Percentiles rank a stretch among this genome's conserved stretches.
These are phyloP conservation scores for Cyclocybe cylindracea DNA, from an alignment of 768 basidiomycete genomes.

Conservation along the genomic window DNA sequence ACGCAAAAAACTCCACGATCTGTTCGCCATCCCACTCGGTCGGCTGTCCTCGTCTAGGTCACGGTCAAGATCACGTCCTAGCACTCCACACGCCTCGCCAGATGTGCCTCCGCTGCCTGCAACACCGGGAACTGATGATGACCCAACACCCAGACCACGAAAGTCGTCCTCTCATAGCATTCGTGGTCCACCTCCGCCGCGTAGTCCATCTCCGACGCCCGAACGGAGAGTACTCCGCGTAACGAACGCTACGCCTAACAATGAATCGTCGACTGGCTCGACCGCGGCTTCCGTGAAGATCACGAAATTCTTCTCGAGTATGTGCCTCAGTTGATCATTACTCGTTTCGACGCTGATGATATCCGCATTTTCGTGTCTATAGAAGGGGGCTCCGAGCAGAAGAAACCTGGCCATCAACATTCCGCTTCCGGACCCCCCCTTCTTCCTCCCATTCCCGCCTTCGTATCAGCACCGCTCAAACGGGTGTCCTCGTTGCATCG, in stretches of 20 bases:
- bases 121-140: constrained; percentile 17
- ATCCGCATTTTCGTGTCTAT: constrained; percentile 1
- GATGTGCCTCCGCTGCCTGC: constrained; percentile 25
- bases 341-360: neutral
- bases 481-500: constrained; percentile 27
- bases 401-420: constrained; percentile 6
- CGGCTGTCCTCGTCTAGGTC: constrained; percentile 39
- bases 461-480: constrained; percentile 32
- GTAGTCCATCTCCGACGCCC: constrained; percentile 31
- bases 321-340: constrained; percentile 6
- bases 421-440: constrained; percentile 9
- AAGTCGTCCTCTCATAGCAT: constrained; percentile 20
- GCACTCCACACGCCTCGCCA: constrained; percentile 18
- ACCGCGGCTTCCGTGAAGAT: constrained; percentile 28
- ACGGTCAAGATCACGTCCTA: constrained; percentile 30
- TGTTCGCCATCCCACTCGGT: constrained; percentile 45
- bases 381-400: constrained; percentile 15
- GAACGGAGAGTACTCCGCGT: constrained; percentile 24
- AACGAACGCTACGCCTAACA: constrained; percentile 26
- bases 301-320: constrained; percentile 33
- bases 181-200: constrained; percentile 22
- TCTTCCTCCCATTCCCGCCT: constrained; percentile 20
- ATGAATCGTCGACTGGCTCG: constrained; percentile 25
- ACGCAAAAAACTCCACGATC: constrained; percentile 42
- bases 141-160: constrained; percentile 28